A percentile compares a stretch with the other conserved stretches of the same genome.
These are phyloP conservation scores for Podila horticola DNA, from an alignment of 192 early-diverging fungal species.

Conservation along the genomic window DNA sequence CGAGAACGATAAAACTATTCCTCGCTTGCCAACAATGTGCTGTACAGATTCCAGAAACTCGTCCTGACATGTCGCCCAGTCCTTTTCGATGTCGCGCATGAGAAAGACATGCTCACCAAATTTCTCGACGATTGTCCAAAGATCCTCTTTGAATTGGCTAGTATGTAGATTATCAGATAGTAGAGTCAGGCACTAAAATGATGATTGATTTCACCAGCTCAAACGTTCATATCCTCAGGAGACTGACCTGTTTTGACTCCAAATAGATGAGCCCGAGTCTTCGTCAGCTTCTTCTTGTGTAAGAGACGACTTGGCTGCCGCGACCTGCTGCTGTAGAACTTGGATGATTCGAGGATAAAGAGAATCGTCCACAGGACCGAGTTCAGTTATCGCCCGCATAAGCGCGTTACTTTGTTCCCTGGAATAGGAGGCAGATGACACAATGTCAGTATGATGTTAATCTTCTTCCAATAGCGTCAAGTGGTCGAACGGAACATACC, in stretches of 20 bases:
- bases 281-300: slow-evolving; percentile 26
- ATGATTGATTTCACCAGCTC: background rate
- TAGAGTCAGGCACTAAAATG: no score
- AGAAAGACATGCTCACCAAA: slow-evolving; percentile 55
- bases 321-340: slow-evolving; percentile 40
- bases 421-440: background rate
- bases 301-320: slow-evolving; percentile 26
- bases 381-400: slow-evolving; percentile 16
- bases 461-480: no score
- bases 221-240: background rate
- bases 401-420: slow-evolving; percentile 21
- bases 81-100: slow-evolving; percentile 47
- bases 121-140: slow-evolving; percentile 60
- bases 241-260: slow-evolving; percentile 32
- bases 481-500: slow-evolving; percentile 16
- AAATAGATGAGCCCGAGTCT: slow-evolving; percentile 9
- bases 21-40: slow-evolving; percentile 52
- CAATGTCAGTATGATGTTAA: background rate
- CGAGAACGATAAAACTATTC: slow-evolving; percentile 21
- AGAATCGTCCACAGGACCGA: slow-evolving; percentile 36
- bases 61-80: slow-evolving; percentile 47
- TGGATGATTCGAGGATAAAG: slow-evolving; percentile 45
- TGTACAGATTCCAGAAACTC: slow-evolving; percentile 50
- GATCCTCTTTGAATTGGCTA: slow-evolving; percentile 55
- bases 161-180: background rate